Conservation (phyloP, 345 rosid genomes). For the Linum lewisii region DNA sequence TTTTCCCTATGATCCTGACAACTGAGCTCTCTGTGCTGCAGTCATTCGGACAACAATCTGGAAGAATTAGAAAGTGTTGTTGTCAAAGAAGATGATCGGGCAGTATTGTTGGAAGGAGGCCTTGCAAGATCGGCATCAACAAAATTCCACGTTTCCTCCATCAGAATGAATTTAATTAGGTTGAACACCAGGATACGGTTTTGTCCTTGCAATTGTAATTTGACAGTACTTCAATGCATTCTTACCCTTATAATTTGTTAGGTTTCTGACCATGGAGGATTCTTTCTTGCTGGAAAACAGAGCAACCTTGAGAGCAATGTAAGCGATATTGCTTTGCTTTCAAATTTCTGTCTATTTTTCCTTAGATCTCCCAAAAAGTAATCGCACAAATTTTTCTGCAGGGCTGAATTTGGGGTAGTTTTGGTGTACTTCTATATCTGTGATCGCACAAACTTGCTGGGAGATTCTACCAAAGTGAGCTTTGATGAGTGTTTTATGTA, state of each 20-base stretch:
- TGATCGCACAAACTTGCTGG: slow-evolving; percentile 71
- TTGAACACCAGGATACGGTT: slow-evolving; percentile 15
- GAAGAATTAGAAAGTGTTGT: slow-evolving; percentile 58
- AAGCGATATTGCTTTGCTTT: slow-evolving; percentile 17
- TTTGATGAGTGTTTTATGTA: not conserved
- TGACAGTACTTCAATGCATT: slow-evolving; percentile 10
- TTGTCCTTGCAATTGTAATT: not conserved
- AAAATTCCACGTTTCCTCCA: slow-evolving; percentile 47
- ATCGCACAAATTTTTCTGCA: slow-evolving; percentile 23
- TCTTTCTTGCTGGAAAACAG: slow-evolving; percentile 90
- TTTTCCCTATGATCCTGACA: slow-evolving; percentile 11
- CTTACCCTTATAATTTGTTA: slow-evolving; percentile 22
- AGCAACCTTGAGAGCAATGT: slow-evolving; percentile 79
- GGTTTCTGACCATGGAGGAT: slow-evolving; percentile 95
- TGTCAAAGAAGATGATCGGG: slow-evolving; percentile 67
- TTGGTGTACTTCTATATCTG: slow-evolving; percentile 65
- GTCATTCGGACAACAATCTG: slow-evolving; percentile 86
- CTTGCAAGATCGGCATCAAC: slow-evolving; percentile 67
- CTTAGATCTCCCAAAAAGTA: not conserved
- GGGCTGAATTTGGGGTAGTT: slow-evolving; percentile 82
- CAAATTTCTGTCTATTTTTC: not conserved
- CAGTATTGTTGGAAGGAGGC: slow-evolving; percentile 90
- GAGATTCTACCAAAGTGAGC: slow-evolving; percentile 71
- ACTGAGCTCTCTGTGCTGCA: slow-evolving; percentile 27
- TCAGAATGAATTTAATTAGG: slow-evolving; percentile 73